A percentile compares a stretch with the other conserved stretches of the same genome.
Evolutionary conservation across 2,329 filamentous ascomycete genomes (phyloP).

Genomic region (Talaromyces pinophilus): DNA sequence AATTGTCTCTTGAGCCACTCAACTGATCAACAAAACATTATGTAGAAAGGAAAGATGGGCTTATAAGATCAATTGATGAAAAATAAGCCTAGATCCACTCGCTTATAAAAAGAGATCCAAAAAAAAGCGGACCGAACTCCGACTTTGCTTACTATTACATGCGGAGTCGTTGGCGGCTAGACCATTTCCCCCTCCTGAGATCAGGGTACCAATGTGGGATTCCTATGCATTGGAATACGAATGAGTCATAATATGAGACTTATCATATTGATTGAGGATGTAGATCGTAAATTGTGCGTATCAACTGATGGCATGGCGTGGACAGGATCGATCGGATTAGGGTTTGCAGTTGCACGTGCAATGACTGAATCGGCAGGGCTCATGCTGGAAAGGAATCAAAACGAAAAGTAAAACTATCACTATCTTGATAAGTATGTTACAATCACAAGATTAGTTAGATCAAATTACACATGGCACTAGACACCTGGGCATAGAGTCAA

Average conservation of each 20-base stretch:
- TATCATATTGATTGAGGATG: not conserved
- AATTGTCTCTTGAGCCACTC: not conserved
- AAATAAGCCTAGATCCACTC: conserved; percentile 1
- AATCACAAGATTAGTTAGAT: not conserved
- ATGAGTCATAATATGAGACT: not conserved
- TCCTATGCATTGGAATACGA: not conserved
- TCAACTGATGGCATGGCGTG: too few species aligned
- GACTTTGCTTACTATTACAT: not conserved
- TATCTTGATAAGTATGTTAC: not conserved
- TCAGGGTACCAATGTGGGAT: not conserved
- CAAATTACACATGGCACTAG: not conserved
- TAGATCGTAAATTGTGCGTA: not conserved
- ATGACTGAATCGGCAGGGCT: not conserved
- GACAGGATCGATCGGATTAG: not conserved
- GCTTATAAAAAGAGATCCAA: not conserved
- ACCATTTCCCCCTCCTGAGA: not conserved
- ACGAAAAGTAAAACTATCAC: not conserved
- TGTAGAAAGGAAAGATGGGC: not conserved
- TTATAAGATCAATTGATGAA: not conserved
- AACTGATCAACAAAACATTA: not conserved
- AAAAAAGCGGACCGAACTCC: not conserved
- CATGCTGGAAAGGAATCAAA: not conserved
- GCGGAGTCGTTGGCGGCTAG: not conserved
- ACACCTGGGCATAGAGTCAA: not conserved
- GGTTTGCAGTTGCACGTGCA: conserved; percentile 19